These are phyloP conservation scores for Colletotrichum sp. DNA, from an alignment of 2,329 filamentous ascomycete species.

Conservation along the genomic window DNA sequence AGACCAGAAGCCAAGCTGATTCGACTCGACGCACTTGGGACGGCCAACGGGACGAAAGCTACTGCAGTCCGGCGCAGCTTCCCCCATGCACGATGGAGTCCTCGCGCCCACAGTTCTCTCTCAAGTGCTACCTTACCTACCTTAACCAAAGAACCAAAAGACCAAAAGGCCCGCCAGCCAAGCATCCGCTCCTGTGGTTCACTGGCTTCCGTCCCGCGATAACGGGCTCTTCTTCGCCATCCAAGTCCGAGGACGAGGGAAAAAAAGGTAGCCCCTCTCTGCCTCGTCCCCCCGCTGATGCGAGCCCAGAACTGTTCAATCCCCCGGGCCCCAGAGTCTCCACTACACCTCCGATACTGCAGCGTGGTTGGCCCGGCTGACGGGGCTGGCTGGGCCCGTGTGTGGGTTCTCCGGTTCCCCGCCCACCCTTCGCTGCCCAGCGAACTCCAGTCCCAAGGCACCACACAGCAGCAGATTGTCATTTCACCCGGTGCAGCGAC, in stretches of 20 bases:
- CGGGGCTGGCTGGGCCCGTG: not conserved
- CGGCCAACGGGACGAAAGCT: not conserved
- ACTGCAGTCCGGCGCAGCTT: not conserved
- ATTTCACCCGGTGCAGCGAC: not conserved
- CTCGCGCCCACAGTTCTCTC: not conserved
- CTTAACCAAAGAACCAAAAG: not conserved
- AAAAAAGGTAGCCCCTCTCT: not conserved
- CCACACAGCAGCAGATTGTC: not conserved
- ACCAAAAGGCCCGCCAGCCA: not conserved
- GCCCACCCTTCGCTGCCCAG: not conserved
- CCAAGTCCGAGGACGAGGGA: not conserved
- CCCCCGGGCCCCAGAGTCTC: not conserved
- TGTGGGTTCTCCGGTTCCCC: not conserved
- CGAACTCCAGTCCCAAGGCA: not conserved
- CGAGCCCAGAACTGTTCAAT: not conserved
- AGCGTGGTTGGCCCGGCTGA: not conserved
- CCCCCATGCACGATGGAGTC: conserved; percentile 2
- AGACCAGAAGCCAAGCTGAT: not conserved
- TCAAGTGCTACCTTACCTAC: not conserved
- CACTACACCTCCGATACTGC: not conserved
- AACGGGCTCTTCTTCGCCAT: not conserved
- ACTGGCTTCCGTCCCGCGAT: not conserved
- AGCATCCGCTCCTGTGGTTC: not conserved
- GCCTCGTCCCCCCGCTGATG: not conserved
- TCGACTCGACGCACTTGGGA: not conserved